These are phyloP conservation scores for Collybia sordida DNA, from an alignment of 768 basidiomycete species.

Conservation along the genomic window DNA sequence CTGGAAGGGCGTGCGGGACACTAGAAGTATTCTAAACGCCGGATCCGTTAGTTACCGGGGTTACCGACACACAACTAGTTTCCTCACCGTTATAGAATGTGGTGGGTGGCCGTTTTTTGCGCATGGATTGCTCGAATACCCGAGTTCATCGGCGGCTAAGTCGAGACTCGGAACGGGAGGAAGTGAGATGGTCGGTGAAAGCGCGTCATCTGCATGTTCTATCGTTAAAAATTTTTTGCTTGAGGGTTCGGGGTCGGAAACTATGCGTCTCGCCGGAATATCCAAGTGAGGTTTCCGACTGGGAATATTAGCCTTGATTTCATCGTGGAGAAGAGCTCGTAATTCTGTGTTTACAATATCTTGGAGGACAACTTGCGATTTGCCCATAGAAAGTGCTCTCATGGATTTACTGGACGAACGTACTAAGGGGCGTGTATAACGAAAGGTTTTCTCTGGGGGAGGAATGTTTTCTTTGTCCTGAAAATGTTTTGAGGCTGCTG, in stretches of 20 bases:
- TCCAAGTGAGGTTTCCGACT: background rate
- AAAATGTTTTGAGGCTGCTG: too few relatives aligned
- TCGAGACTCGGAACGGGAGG: too few relatives aligned
- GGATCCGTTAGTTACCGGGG: too few relatives aligned
- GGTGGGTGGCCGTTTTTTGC: too few relatives aligned
- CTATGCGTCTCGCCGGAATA: constrained; percentile 22
- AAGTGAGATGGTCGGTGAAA: background rate
- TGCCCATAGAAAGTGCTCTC: background rate
- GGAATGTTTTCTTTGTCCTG: too few relatives aligned
- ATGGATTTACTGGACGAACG: constrained; percentile 11
- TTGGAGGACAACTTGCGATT: constrained; percentile 3
- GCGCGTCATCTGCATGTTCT: background rate
- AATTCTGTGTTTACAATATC: constrained; percentile 21
- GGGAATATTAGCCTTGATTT: constrained; percentile 9
- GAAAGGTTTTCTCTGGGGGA: background rate
- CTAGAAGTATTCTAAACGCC: too few relatives aligned
- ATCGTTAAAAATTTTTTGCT: constrained; percentile 1
- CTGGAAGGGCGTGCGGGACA: constrained; percentile 11
- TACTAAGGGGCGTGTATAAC: background rate
- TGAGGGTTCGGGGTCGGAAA: constrained; percentile 29
- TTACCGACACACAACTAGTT: too few relatives aligned
- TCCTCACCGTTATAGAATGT: too few relatives aligned
- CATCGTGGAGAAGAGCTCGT: constrained; percentile 16
- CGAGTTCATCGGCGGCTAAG: too few relatives aligned
- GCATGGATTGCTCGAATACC: too few relatives aligned